These are phyloP conservation scores for Globisporangium uncinulatum DNA, from an alignment of 352 stramenopile genomes.

Conservation along the genomic window DNA sequence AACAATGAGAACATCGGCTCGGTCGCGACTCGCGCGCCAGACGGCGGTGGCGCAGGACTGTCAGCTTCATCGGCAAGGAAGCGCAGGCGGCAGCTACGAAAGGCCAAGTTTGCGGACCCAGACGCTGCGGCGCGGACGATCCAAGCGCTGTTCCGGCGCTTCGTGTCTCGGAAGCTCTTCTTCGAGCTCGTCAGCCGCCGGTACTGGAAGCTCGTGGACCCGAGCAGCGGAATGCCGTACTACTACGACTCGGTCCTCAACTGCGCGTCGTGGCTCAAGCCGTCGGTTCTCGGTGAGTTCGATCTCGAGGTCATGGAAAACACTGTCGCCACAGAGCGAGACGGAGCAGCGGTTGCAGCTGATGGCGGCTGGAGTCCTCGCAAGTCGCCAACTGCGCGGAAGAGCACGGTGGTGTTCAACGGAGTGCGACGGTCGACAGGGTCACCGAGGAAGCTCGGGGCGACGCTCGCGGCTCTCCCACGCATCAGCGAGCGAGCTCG, in stretches of 20 bases:
- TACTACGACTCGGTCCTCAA: constrained; percentile 62
- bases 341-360: no score
- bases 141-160: constrained; percentile 55
- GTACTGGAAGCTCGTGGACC: constrained; percentile 60
- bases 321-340: neutral
- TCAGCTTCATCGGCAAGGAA: constrained; percentile 1
- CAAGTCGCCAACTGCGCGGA: constrained; percentile 5
- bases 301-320: constrained; percentile 39
- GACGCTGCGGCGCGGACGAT: constrained; percentile 49
- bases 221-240: constrained; percentile 30
- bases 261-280: constrained; percentile 57
- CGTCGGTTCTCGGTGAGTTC: constrained; percentile 37
- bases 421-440: neutral
- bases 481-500: constrained; percentile 48
- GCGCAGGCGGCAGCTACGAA: constrained; percentile 5
- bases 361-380: constrained; percentile 2
- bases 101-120: constrained; percentile 28
- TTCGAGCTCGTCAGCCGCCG: constrained; percentile 35
- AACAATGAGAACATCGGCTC: neutral
- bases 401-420: constrained; percentile 8
- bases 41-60: neutral
- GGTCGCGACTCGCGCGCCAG: neutral
- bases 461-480: constrained; percentile 6
- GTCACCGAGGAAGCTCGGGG: neutral
- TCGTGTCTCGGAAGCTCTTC: constrained; percentile 31